Conservation (phyloP, 2,329 filamentous ascomycete species). For the Scortechinia acanthostroma region DNA sequence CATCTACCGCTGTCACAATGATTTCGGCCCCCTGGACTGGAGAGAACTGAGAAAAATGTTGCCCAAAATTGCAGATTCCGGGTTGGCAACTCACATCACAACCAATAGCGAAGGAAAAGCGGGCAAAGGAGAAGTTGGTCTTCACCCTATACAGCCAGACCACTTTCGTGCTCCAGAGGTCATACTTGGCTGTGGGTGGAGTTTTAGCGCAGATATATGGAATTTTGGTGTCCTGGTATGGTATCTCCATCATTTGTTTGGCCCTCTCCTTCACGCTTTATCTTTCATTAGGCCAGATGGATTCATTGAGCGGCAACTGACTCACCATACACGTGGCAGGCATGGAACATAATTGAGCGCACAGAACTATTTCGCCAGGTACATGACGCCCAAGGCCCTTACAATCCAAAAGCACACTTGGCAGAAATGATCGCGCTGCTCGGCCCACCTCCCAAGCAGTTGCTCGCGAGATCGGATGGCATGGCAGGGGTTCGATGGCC, state of each 20-base stretch:
- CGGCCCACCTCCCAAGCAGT: conserved; percentile 1
- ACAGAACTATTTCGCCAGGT: background rate
- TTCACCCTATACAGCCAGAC: conserved; percentile 2
- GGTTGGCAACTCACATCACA: conserved; percentile 3
- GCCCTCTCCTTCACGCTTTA: background rate
- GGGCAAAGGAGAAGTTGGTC: conserved; percentile 2
- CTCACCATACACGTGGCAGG: no score
- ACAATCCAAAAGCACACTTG: conserved; percentile 1
- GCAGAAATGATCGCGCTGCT: background rate
- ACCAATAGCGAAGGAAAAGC: conserved; percentile 4
- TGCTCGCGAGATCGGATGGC: background rate
- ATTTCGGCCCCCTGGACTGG: conserved; percentile 6
- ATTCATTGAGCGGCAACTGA: no score
- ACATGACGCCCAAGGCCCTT: conserved; percentile 2
- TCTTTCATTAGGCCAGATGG: no score
- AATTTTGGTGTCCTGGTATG: conserved; percentile 5
- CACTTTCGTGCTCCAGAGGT: conserved; percentile 4
- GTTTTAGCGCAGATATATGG: conserved; percentile 4
- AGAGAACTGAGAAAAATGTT: conserved; percentile 5
- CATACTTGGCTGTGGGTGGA: conserved; percentile 2
- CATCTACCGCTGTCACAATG: conserved; percentile 6
- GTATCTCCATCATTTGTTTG: background rate
- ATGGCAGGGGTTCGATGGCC: conserved; percentile 3
- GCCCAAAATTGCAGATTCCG: conserved; percentile 6
- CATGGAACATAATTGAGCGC: background rate